phyloP scores from a whole-genome alignment of 129 eudicot genomes.

The Calendula officinalis region DNA sequence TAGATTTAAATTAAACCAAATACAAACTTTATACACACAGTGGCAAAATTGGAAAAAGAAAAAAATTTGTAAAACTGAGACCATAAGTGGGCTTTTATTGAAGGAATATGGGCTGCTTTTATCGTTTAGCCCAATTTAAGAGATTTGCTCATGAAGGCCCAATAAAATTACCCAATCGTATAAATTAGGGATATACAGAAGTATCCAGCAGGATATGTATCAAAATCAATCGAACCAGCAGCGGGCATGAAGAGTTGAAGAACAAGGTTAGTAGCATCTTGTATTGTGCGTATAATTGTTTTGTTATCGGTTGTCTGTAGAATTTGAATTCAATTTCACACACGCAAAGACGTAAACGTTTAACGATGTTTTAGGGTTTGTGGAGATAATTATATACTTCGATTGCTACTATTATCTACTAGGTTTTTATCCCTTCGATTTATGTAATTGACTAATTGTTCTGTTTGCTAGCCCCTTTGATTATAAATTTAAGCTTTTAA shows the following conservation, averaged over 20 bases:
- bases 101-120: not conserved
- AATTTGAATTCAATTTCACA: not conserved
- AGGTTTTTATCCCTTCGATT: not conserved
- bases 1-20: no score
- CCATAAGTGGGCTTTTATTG: not conserved
- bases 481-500: not conserved
- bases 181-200: slow-evolving; percentile 19
- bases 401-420: not conserved
- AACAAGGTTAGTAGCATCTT: slow-evolving; percentile 21
- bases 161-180: not conserved
- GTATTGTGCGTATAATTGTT: not conserved
- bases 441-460: not conserved
- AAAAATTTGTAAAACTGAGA: not conserved
- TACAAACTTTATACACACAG: not conserved
- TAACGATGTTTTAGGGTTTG: slow-evolving; percentile 7
- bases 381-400: not conserved
- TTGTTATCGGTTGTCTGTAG: not conserved
- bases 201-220: not conserved
- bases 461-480: not conserved
- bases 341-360: not conserved
- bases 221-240: slow-evolving; percentile 5
- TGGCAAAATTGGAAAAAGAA: not conserved
- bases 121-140: slow-evolving; percentile 1
- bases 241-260: slow-evolving; percentile 16
- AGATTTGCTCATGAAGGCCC: not conserved